phyloP scores from a whole-genome alignment of 345 rosid species.

The Hibiscus syriacus region DNA sequence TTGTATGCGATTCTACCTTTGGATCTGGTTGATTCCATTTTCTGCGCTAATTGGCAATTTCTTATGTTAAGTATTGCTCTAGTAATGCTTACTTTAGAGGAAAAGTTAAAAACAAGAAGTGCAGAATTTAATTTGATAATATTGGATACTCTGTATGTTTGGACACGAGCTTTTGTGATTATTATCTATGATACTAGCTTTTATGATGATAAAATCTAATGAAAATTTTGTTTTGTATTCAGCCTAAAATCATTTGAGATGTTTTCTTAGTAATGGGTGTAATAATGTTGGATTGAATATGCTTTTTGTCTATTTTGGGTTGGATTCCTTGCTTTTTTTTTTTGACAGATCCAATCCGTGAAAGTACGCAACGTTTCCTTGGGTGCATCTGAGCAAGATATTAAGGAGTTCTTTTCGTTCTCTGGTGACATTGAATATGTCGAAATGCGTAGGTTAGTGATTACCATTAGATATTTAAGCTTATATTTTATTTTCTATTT shows the following conservation, averaged over 20 bases:
- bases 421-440: slow-evolving; percentile 79
- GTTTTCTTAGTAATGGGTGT: too few species aligned
- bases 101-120: too few species aligned
- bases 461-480: not conserved
- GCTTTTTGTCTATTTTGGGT: not conserved
- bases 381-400: slow-evolving; percentile 62
- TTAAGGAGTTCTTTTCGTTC: slow-evolving; percentile 89
- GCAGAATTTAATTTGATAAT: not conserved
- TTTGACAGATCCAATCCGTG: slow-evolving; percentile 50
- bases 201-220: not conserved
- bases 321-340: not conserved
- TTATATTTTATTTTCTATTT: not conserved
- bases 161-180: not conserved
- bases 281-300: not conserved
- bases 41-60: not conserved
- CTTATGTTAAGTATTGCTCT: not conserved
- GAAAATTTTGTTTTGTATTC: not conserved
- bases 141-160: not conserved
- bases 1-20: not conserved
- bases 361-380: slow-evolving; percentile 72
- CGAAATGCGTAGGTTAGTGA: slow-evolving; percentile 49
- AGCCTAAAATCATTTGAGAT: too few species aligned
- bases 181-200: not conserved
- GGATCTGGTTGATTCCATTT: not conserved
- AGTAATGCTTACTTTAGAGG: not conserved